Evolutionary conservation across 208 protist species (phyloP), one percentile per base, ranked within the genome.

Genomic region (Trypanosoma conorhini): DNA sequence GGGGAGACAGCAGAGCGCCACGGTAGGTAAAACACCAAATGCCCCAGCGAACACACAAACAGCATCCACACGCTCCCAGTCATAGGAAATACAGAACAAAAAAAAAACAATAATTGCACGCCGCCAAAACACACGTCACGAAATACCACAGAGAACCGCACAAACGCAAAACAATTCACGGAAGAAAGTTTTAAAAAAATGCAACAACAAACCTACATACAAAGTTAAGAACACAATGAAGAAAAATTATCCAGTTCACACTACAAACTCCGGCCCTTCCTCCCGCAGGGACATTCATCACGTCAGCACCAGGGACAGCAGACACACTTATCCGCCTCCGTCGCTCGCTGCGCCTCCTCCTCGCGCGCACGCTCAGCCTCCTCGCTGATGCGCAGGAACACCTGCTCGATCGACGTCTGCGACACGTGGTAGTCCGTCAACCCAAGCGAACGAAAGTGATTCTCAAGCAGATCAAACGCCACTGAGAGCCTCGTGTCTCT

Each of bases 361-460:
- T 21, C 42, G 9, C 42, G 15, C 42, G 8, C 8, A 46, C 8
- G 15, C 8, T 46, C 42, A 46, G 1, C 15, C 42, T 13, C 82
- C 80, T 66, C 79, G 54, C 77, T 92, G 62, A 91, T 88, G 46
- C 83, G 77, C 56, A 97, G 54, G 74, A 97, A 97, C 2, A 97
- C 88, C 67, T 94, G 87, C 63, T 97, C 92, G 57, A 97, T 81
- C 30, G 86, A 90, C 28, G 87, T 87, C 64, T 95, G 82, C 12
- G 71, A 83, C 10, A 97, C 76, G 33, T 64, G 80, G 74, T 96
- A 97, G 75, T 96, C 90, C 2, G 64, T 72, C n/a, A n/a, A n/a
- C n/a, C n/a, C n/a, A n/a, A n/a, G n/a, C n/a, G n/a, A n/a, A n/a
- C n/a, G n/a, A n/a, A n/a, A n/a, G n/a, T n/a, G n/a, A n/a, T n/a